A percentile compares a stretch with the other conserved stretches of the same genome.
Evolutionary conservation across 169 alveolate genomes (phyloP).

Genomic region (Plasmodium blacklocki): DNA sequence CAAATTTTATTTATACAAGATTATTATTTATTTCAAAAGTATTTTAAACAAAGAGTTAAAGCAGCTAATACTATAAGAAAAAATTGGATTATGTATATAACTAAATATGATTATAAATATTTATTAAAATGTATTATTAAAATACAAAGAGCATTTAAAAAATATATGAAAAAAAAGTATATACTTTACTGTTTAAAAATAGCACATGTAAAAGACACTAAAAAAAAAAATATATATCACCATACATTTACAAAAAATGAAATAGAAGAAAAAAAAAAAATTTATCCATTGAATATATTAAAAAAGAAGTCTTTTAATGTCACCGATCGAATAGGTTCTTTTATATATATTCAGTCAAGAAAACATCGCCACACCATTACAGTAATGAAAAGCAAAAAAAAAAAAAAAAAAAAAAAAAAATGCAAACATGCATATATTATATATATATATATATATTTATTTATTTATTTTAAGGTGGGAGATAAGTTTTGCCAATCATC

Average conservation of each 20-base stretch:
- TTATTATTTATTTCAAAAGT: constrained; percentile 53
- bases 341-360: constrained; percentile 32
- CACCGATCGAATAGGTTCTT: constrained; percentile 52
- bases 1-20: constrained; percentile 49
- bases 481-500: background rate
- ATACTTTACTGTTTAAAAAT: constrained; percentile 37
- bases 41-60: constrained; percentile 42
- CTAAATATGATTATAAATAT: constrained; percentile 54
- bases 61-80: constrained; percentile 63
- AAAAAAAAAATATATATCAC: constrained; percentile 6
- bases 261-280: constrained; percentile 3
- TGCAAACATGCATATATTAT: background rate
- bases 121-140: constrained; percentile 17
- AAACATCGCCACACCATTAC: constrained; percentile 51
- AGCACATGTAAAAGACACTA: constrained; percentile 15
- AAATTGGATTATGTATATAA: constrained; percentile 55
- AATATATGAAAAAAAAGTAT: constrained; percentile 57
- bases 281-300: background rate
- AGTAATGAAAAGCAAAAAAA: constrained; percentile 9
- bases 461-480: constrained; percentile 19
- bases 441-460: constrained; percentile 11
- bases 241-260: constrained; percentile 14
- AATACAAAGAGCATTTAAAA: constrained; percentile 68
- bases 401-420: background rate
- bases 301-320: background rate